Percentiles rank a stretch among this genome's conserved stretches.
Evolutionary conservation across 164 flowering plant species (phyloP).

Genomic region (Aristolochia fimbriata): DNA sequence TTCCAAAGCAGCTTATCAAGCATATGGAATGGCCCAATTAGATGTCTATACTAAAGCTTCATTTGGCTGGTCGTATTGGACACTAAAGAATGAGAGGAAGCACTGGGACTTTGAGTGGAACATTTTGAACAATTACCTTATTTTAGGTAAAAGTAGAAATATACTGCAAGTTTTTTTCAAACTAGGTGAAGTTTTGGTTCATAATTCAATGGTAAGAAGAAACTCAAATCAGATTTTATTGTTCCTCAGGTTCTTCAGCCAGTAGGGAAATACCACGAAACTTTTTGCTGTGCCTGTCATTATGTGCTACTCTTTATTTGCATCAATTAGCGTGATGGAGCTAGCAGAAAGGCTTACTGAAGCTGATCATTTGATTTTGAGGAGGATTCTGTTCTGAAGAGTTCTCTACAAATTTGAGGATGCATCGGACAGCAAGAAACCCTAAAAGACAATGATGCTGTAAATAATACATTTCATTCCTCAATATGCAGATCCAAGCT

Average conservation of each 20-base stretch:
- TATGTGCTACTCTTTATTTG: slow-evolving; percentile 19
- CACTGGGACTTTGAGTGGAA: slow-evolving; percentile 95
- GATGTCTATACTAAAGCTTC: slow-evolving; percentile 67
- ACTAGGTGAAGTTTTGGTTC: neutral
- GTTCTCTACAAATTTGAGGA: too few relatives aligned
- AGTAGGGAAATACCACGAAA: slow-evolving; percentile 11
- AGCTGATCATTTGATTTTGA: neutral
- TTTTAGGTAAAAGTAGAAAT: slow-evolving; percentile 28
- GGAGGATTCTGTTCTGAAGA: neutral
- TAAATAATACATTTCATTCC: neutral
- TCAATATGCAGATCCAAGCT: neutral
- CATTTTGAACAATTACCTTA: slow-evolving; percentile 55
- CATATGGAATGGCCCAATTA: slow-evolving; percentile 63
- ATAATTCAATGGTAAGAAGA: neutral
- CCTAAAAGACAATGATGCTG: neutral
- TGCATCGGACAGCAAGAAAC: neutral
- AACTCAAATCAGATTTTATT: neutral
- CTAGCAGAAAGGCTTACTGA: neutral
- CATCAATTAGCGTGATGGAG: slow-evolving; percentile 9
- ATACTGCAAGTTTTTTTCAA: neutral
- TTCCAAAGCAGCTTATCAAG: slow-evolving; percentile 49
- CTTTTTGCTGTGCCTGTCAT: slow-evolving; percentile 19
- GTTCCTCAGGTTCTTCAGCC: slow-evolving; percentile 34
- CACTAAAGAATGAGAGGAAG: slow-evolving; percentile 59
- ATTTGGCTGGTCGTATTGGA: slow-evolving; percentile 94